These are phyloP conservation scores for Diplodia sapinea DNA, from an alignment of 2,329 filamentous ascomycete genomes.

Conservation along the genomic window DNA sequence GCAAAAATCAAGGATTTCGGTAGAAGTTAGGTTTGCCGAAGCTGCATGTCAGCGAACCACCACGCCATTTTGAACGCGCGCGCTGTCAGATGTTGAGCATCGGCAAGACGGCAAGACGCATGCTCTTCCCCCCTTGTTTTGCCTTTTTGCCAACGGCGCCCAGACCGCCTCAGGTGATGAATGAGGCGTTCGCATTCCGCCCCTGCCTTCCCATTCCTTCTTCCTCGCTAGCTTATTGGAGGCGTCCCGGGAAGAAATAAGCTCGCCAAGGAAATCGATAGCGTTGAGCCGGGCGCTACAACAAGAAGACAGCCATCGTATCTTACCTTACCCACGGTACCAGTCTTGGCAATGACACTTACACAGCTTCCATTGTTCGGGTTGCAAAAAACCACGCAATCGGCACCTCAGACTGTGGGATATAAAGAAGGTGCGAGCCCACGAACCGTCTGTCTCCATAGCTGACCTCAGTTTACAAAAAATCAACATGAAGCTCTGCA, in stretches of 20 bases:
- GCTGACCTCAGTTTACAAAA: no score
- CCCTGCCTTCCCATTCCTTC: background rate
- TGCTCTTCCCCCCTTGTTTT: background rate
- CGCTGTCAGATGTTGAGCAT: constrained; percentile 1
- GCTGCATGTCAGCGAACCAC: background rate
- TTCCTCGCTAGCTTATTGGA: background rate
- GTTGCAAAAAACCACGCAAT: no score
- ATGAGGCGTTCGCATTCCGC: background rate
- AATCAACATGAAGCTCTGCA: no score
- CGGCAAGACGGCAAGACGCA: background rate
- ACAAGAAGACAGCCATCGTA: no score
- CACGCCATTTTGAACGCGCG: background rate
- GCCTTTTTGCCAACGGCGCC: background rate
- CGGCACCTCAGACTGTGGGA: no score
- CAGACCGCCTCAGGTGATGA: background rate
- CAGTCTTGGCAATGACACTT: no score
- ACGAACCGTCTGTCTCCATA: no score
- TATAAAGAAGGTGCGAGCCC: no score
- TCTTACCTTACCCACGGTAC: no score
- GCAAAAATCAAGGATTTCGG: no score
- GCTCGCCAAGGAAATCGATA: background rate
- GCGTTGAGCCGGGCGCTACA: background rate
- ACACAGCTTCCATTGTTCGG: no score
- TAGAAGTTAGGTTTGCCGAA: background rate
- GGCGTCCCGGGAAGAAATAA: background rate